Conservation (phyloP, 2,329 filamentous ascomycete genomes). For the Fusarium burgessii region DNA sequence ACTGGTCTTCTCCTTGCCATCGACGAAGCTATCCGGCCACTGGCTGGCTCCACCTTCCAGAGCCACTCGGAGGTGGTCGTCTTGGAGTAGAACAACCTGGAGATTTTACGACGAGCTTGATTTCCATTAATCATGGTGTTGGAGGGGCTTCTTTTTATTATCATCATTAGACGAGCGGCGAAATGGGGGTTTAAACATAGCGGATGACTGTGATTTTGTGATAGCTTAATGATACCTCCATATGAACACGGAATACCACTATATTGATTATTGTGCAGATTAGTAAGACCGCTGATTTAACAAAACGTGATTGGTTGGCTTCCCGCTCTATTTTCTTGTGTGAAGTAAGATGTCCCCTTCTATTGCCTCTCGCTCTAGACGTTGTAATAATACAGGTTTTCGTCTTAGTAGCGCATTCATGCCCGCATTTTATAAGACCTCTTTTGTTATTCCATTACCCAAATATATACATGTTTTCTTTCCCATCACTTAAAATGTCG, state of each 20-base stretch:
- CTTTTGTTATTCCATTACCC: background rate
- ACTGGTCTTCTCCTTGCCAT: conserved; percentile 62
- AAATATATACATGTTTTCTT: background rate
- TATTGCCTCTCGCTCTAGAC: conserved; percentile 17
- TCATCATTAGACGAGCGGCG: conserved; percentile 33
- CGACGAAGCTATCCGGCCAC: conserved; percentile 60
- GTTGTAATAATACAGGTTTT: conserved; percentile 26
- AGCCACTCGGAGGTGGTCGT: conserved; percentile 36
- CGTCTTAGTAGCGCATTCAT: background rate
- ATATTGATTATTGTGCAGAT: background rate
- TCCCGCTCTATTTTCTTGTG: background rate
- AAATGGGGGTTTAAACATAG: conserved; percentile 38
- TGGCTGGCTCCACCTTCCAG: conserved; percentile 24
- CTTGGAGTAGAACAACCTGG: conserved; percentile 33
- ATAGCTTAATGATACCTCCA: conserved; percentile 51
- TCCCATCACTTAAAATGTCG: conserved; percentile 27
- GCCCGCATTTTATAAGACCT: conserved; percentile 1
- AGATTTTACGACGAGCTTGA: conserved; percentile 14
- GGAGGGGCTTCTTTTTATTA: conserved; percentile 1
- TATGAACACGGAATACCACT: conserved; percentile 40
- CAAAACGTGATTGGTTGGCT: background rate
- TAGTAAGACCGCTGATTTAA: background rate
- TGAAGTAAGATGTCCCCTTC: background rate
- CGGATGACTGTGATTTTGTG: conserved; percentile 43
- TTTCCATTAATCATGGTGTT: conserved; percentile 34